Conservation (phyloP, 164 flowering plant genomes). For the Vitis labrusca region DNA sequence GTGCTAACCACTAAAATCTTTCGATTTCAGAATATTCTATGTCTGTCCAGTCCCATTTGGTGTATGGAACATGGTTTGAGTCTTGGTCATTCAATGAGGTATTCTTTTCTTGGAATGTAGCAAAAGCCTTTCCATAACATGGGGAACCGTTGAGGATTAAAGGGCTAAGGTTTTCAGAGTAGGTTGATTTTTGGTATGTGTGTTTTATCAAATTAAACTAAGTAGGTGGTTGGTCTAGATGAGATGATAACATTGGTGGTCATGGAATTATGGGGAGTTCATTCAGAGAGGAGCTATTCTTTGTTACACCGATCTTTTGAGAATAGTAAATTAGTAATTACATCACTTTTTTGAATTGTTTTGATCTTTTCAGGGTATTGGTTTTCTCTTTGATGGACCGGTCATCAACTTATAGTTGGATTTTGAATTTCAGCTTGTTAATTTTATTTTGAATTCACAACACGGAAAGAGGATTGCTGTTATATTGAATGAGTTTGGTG, state of each 20-base stretch:
- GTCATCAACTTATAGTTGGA: background rate
- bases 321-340: background rate
- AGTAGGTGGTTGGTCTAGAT: too few species aligned
- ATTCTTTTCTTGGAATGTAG: too few species aligned
- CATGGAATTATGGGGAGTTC: too few species aligned
- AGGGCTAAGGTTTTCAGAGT: background rate
- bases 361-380: background rate
- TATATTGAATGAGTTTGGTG: conserved; percentile 95
- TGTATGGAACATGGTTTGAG: too few species aligned
- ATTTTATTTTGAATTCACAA: conserved; percentile 68
- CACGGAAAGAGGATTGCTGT: conserved; percentile 97
- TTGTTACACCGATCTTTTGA: too few species aligned
- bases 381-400: background rate
- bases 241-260: too few species aligned
- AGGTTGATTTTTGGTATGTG: background rate
- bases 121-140: too few species aligned
- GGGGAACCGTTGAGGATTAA: background rate
- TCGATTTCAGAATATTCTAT: too few species aligned
- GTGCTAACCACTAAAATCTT: too few species aligned
- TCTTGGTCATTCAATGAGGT: too few species aligned
- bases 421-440: conserved; percentile 61
- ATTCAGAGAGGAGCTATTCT: too few species aligned
- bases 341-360: background rate
- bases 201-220: background rate
- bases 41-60: too few species aligned